Evolutionary conservation across 768 basidiomycete species (phyloP).

Genomic region (Mycena metata): DNA sequence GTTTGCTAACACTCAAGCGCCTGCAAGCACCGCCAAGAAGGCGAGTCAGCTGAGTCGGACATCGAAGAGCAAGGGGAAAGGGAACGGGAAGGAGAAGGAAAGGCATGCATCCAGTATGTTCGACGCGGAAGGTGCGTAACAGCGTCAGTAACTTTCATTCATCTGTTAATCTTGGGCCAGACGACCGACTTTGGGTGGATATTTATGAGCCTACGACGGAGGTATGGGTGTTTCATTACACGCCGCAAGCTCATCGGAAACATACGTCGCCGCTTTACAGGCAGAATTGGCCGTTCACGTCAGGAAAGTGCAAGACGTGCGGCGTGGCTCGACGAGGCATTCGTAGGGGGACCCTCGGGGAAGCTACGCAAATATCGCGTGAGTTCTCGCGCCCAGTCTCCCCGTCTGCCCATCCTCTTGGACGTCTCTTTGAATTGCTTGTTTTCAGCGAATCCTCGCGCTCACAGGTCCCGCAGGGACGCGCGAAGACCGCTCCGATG

Average conservation of each 20-base stretch:
- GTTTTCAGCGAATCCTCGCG: constrained; percentile 79
- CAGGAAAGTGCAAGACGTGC: constrained; percentile 83
- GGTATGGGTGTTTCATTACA: too few relatives aligned
- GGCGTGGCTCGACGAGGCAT: constrained; percentile 82
- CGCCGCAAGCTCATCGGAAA: too few relatives aligned
- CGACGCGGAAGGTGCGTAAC: constrained; percentile 6
- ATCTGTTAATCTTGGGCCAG: too few relatives aligned
- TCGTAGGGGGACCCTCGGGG: constrained; percentile 74
- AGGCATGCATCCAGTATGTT: neutral
- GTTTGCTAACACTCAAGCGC: constrained; percentile 39
- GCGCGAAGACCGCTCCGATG: constrained; percentile 90
- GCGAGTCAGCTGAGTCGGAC: constrained; percentile 23
- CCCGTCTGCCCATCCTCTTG: too few relatives aligned
- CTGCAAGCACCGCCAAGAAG: neutral
- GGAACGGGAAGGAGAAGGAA: constrained; percentile 39
- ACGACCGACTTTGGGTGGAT: too few relatives aligned
- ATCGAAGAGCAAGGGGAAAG: constrained; percentile 26
- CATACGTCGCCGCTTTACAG: too few relatives aligned
- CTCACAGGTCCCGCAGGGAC: constrained; percentile 92
- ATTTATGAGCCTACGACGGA: too few relatives aligned
- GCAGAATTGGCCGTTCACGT: constrained; percentile 89
- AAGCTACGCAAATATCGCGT: constrained; percentile 83
- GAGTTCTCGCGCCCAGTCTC: constrained; percentile 42
- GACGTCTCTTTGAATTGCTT: neutral
- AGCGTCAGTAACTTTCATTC: too few relatives aligned